Conservation (phyloP, 2,329 filamentous ascomycete species). For the Ustulina deusta region DNA sequence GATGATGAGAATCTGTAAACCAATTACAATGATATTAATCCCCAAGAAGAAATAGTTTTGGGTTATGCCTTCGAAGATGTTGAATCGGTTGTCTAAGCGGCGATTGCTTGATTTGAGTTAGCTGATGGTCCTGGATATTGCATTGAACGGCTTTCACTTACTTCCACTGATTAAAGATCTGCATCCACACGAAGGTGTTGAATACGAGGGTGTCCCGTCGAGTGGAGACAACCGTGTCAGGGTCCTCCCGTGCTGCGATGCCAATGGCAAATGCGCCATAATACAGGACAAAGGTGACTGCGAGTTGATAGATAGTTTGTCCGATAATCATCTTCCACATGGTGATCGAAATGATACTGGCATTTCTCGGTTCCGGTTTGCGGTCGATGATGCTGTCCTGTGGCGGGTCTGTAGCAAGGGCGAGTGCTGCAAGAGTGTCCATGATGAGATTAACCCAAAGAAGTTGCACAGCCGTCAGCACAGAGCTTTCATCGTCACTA, state of each 20-base stretch:
- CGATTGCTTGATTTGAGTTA: conserved; percentile 72
- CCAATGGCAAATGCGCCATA: conserved; percentile 74
- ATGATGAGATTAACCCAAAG: conserved; percentile 98
- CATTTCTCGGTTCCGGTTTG: conserved; percentile 71
- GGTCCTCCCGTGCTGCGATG: conserved; percentile 57
- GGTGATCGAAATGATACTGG: conserved; percentile 79
- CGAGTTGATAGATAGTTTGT: conserved; percentile 89
- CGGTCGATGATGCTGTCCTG: conserved; percentile 83
- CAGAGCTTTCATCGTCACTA: conserved; percentile 74
- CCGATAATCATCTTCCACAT: conserved; percentile 99
- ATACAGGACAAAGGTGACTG: conserved; percentile 82
- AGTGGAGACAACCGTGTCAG: conserved; percentile 29
- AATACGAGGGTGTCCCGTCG: conserved; percentile 87
- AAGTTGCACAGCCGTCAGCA: conserved; percentile 89
- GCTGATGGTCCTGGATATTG: conserved; percentile 30
- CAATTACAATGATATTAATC: conserved; percentile 89
- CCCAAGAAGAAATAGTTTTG: conserved; percentile 89
- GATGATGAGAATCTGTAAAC: conserved; percentile 88
- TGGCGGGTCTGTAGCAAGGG: conserved; percentile 90
- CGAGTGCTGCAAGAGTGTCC: conserved; percentile 92
- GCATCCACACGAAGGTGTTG: conserved; percentile 99
- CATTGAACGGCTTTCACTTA: conserved; percentile 59
- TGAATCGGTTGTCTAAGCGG: conserved; percentile 92
- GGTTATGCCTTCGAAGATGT: conserved; percentile 90
- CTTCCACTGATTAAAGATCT: conserved; percentile 99